Evolutionary conservation across 1,139 yeast genomes (phyloP).

Genomic region (Lodderomyces beijingensis): DNA sequence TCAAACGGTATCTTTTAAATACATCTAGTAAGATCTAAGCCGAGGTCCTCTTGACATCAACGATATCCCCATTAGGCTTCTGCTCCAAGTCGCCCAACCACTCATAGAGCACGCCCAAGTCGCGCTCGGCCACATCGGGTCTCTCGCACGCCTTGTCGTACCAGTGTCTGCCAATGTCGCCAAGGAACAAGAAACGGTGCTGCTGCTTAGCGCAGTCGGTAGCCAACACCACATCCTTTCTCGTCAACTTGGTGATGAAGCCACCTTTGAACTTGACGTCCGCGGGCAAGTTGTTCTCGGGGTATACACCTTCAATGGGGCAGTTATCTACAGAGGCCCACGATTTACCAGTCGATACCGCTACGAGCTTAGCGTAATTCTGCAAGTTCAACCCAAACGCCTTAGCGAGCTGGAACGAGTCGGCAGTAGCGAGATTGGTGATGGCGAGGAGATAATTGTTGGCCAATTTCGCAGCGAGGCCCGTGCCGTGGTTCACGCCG

Average conservation of each 20-base stretch:
- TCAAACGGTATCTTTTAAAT: no score
- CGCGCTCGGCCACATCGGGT: slow-evolving; percentile 38
- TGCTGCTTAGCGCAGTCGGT: slow-evolving; percentile 41
- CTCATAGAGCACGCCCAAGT: slow-evolving; percentile 44
- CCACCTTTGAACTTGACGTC: slow-evolving; percentile 51
- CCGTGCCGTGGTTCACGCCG: slow-evolving; percentile 50
- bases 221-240: slow-evolving; percentile 56
- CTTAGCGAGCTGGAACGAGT: slow-evolving; percentile 56
- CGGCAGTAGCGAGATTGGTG: slow-evolving; percentile 57
- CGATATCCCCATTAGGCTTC: slow-evolving; percentile 15
- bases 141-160: slow-evolving; percentile 44
- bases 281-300: slow-evolving; percentile 42
- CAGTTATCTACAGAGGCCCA: slow-evolving; percentile 62
- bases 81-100: slow-evolving; percentile 36
- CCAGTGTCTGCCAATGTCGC: slow-evolving; percentile 40
- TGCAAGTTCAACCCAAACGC: slow-evolving; percentile 48
- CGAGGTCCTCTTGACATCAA: slow-evolving; percentile 15
- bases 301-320: slow-evolving; percentile 53
- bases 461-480: slow-evolving; percentile 56
- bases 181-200: slow-evolving; percentile 37
- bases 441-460: slow-evolving; percentile 57
- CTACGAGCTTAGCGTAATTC: slow-evolving; percentile 48
- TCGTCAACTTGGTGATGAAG: slow-evolving; percentile 50
- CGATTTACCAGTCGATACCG: slow-evolving; percentile 56
- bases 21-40: no score